Evolutionary conservation across 495 filamentous ascomycete genomes (phyloP).

Genomic region (Ramalina intermedia): DNA sequence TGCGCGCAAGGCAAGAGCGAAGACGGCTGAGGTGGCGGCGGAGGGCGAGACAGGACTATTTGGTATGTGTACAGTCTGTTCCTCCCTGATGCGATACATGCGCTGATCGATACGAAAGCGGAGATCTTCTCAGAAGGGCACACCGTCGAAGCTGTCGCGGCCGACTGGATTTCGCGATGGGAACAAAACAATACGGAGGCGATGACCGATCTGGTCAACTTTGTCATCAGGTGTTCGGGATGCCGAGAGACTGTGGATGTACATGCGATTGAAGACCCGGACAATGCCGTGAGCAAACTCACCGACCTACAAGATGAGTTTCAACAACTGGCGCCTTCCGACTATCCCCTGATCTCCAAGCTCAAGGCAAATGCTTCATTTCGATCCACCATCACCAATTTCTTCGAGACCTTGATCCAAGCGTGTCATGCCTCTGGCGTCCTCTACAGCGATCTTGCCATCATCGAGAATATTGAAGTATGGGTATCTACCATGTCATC

Average conservation of each 20-base stretch:
- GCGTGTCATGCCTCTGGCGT: slow-evolving; percentile 60
- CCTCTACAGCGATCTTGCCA: slow-evolving; percentile 54
- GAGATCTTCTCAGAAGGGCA: slow-evolving; percentile 67
- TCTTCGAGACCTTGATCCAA: slow-evolving; percentile 58
- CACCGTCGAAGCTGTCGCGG: slow-evolving; percentile 57
- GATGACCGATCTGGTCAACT: slow-evolving; percentile 75
- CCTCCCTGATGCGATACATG: slow-evolving; percentile 5
- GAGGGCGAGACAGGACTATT: slow-evolving; percentile 57
- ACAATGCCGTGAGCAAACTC: slow-evolving; percentile 55
- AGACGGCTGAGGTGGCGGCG: slow-evolving; percentile 47
- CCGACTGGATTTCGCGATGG: slow-evolving; percentile 66
- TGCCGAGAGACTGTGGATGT: slow-evolving; percentile 57
- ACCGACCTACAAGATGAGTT: slow-evolving; percentile 70
- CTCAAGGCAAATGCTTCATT: slow-evolving; percentile 58
- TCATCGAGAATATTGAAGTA: slow-evolving; percentile 71
- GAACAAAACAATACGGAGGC: slow-evolving; percentile 49
- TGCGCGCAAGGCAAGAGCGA: slow-evolving; percentile 35
- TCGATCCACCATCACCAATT: slow-evolving; percentile 57
- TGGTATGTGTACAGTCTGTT: slow-evolving; percentile 34
- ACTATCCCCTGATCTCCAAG: slow-evolving; percentile 86
- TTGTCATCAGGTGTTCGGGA: slow-evolving; percentile 70
- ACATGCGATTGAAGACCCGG: slow-evolving; percentile 74
- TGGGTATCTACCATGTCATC: slow-evolving; percentile 85
- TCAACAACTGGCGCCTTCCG: slow-evolving; percentile 61
- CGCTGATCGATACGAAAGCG: slow-evolving; percentile 29